A percentile compares a stretch with the other conserved stretches of the same genome.
Conservation (phyloP, 108 stramenopile genomes). For the Licmophora abbreviata region DNA sequence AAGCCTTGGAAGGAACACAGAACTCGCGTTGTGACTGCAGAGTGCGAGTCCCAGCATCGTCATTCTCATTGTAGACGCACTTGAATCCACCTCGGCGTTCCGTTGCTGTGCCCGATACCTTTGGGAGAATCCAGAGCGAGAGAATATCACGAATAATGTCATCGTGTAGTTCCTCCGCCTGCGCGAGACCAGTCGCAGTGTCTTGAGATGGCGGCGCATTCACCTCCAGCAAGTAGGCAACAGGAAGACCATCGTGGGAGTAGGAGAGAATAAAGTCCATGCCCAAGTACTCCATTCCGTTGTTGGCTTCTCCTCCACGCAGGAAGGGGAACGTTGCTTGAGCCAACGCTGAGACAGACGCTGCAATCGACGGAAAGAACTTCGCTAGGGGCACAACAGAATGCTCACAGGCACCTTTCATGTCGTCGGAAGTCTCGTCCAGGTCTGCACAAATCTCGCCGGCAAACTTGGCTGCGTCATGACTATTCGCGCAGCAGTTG, state of each 20-base stretch:
- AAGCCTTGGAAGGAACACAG: conserved; percentile 72
- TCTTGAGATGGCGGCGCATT: conserved; percentile 86
- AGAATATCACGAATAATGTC: conserved; percentile 68
- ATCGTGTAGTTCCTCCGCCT: conserved; percentile 74
- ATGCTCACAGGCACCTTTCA: conserved; percentile 4
- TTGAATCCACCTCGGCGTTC: conserved; percentile 45
- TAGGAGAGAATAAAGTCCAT: conserved; percentile 76
- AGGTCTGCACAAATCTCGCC: conserved; percentile 82
- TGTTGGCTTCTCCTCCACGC: conserved; percentile 60
- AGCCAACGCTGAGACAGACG: conserved; percentile 44
- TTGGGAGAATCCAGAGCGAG: conserved; percentile 63
- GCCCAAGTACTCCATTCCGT: conserved; percentile 83
- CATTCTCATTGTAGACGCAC: conserved; percentile 29
- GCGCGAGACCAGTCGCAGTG: conserved; percentile 71
- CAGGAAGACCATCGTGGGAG: conserved; percentile 16
- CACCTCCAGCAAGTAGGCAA: conserved; percentile 75
- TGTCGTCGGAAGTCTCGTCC: conserved; percentile 5
- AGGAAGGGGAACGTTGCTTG: conserved; percentile 36
- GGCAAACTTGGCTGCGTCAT: conserved; percentile 58
- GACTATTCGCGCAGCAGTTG: conserved; percentile 83
- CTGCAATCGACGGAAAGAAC: conserved; percentile 61
- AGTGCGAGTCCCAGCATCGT: not conserved
- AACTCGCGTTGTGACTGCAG: not conserved
- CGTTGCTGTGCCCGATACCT: conserved; percentile 10
- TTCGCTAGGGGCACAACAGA: conserved; percentile 39